These are phyloP conservation scores for Xerocomus brunneocitrinus DNA, from an alignment of 768 basidiomycete species.

Conservation along the genomic window DNA sequence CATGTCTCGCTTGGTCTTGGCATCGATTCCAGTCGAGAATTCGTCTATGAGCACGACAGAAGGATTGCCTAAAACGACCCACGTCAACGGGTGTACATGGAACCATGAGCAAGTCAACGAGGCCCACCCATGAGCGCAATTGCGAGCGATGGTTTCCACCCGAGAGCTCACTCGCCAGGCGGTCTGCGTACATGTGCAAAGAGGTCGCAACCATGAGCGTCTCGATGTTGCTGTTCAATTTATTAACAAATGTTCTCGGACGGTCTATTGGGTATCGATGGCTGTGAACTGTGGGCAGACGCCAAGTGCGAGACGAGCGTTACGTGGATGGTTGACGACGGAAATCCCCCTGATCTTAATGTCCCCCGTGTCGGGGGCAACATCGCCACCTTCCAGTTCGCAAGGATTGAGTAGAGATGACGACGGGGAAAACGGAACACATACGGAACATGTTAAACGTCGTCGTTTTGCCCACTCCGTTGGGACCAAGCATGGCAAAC, in stretches of 20 bases:
- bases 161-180: constrained; percentile 68
- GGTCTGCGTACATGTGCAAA: constrained; percentile 56
- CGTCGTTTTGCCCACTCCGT: constrained; percentile 82
- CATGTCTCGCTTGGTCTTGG: constrained; percentile 81
- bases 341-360: constrained; percentile 64
- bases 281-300: constrained; percentile 86
- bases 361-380: constrained; percentile 64
- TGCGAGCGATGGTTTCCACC: constrained; percentile 74
- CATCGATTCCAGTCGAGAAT: constrained; percentile 79
- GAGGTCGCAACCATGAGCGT: constrained; percentile 56
- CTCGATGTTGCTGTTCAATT: constrained; percentile 51
- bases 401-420: background rate
- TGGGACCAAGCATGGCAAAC: constrained; percentile 74
- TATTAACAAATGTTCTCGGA: constrained; percentile 70
- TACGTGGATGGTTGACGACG: constrained; percentile 57
- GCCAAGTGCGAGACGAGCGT: constrained; percentile 64
- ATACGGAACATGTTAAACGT: constrained; percentile 76
- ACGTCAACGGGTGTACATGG: background rate
- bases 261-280: constrained; percentile 72
- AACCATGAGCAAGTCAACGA: background rate
- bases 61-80: constrained; percentile 57
- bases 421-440: constrained; percentile 19
- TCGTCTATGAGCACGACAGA: constrained; percentile 78
- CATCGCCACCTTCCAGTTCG: constrained; percentile 53
- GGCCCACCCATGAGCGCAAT: constrained; percentile 65